These are phyloP conservation scores for Akanthomyces muscarius DNA, from an alignment of 2,329 filamentous ascomycete species.

Conservation along the genomic window DNA sequence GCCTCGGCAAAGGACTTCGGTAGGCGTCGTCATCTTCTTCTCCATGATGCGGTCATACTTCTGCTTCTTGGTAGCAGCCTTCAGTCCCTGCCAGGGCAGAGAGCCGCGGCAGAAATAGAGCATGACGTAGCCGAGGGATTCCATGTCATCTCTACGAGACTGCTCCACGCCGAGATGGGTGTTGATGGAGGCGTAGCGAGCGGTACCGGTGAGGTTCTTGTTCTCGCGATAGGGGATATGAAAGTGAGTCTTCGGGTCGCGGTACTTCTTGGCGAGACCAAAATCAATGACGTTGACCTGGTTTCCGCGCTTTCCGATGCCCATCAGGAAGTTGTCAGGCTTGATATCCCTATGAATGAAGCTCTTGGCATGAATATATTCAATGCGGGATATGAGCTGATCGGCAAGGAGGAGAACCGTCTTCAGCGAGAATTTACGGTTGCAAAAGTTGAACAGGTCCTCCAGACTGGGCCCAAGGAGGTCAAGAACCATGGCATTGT, in stretches of 20 bases:
- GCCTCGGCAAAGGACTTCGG: constrained; percentile 95
- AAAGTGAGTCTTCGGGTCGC: constrained; percentile 99
- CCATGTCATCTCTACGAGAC: constrained; percentile 98
- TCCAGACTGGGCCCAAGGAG: constrained; percentile 92
- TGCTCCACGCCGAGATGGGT: constrained; percentile 98
- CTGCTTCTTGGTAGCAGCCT: constrained; percentile 99
- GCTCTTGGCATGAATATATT: constrained; percentile 99
- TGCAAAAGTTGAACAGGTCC: constrained; percentile 99
- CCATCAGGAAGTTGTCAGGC: constrained; percentile 99
- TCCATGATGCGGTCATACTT: constrained; percentile 99
- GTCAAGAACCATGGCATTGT: constrained; percentile 99
- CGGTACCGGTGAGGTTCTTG: constrained; percentile 99
- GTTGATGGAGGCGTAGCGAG: constrained; percentile 98
- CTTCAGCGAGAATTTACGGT: constrained; percentile 99
- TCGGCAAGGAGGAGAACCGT: constrained; percentile 94
- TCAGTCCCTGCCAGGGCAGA: constrained; percentile 96
- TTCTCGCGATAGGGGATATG: constrained; percentile 99
- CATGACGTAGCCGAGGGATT: constrained; percentile 98
- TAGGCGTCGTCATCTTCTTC: constrained; percentile 99
- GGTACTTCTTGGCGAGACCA: constrained; percentile 98
- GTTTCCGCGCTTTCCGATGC: constrained; percentile 97
- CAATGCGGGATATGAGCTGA: constrained; percentile 97
- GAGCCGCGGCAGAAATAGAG: constrained; percentile 99
- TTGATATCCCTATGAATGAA: constrained; percentile 99
- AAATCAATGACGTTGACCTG: constrained; percentile 99